Percentiles rank a stretch among this genome's conserved stretches.
These are phyloP conservation scores for Termitomyces sp. DNA, from an alignment of 768 basidiomycete genomes.

Conservation along the genomic window DNA sequence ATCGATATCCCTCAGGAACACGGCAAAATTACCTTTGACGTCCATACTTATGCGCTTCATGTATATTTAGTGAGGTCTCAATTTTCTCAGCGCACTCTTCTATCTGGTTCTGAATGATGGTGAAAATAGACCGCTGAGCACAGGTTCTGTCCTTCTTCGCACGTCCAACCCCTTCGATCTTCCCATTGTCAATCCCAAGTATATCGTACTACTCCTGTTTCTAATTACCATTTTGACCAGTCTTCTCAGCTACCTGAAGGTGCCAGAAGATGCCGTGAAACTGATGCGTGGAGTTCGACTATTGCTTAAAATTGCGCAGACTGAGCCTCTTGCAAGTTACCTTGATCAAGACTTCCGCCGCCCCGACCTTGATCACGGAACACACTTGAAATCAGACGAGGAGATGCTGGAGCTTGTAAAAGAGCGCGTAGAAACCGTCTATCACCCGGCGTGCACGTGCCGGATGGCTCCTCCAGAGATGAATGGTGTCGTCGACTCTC, in stretches of 20 bases:
- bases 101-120: background rate
- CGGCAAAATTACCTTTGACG: conserved; percentile 31
- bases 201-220: conserved; percentile 2
- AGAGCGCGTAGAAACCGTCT: conserved; percentile 41
- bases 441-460: conserved; percentile 43
- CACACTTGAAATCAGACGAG: conserved; percentile 32
- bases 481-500: conserved; percentile 42
- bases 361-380: conserved; percentile 33
- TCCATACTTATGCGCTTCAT: conserved; percentile 37
- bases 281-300: conserved; percentile 36
- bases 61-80: conserved; percentile 33
- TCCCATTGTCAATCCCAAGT: conserved; percentile 39
- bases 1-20: conserved; percentile 26
- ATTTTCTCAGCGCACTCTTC: background rate
- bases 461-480: conserved; percentile 40
- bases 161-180: conserved; percentile 35
- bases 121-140: conserved; percentile 33
- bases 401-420: conserved; percentile 37
- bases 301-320: conserved; percentile 30
- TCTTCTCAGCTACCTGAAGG: conserved; percentile 33
- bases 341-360: conserved; percentile 29
- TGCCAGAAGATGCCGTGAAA: conserved; percentile 33
- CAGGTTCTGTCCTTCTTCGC: conserved; percentile 33
- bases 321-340: conserved; percentile 29
- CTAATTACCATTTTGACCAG: background rate